Evolutionary conservation across 1,139 yeast genomes (phyloP), one percentile per base, ranked within the genome.

Genomic region (Blastobotrys illinoisensis): DNA sequence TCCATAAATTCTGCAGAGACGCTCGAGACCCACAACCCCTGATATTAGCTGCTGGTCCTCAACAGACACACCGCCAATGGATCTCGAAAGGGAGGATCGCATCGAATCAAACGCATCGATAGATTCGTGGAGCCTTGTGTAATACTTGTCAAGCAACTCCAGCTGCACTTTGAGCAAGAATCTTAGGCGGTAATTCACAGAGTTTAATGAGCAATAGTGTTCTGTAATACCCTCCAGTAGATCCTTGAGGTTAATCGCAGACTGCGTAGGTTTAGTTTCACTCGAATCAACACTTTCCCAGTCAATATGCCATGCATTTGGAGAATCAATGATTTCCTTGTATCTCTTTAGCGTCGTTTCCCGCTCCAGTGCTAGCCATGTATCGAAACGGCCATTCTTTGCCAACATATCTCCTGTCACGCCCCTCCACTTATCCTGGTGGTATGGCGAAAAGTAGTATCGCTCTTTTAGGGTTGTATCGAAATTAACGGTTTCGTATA

Each of bases 101-200:
- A 73, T 66, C 11, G 77, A 81, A 50, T 76, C 79, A 59, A 81
- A 75, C 6, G 78, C 77, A 54, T 74, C 71, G 53, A 78, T 73
- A 14, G 80, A 74, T 46, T 74, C 75, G 19, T 73, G 67, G 18
- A 89, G 67, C 28, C 79, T 74, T 3, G 77, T 78, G 55, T 77
- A 77, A 64, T 87, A 90, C 45, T 73, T 73, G 54, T 85, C 86
- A 21, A 89, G 67, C 47, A 90, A 67, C 32, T 76, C 76, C 50
- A 89, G 69, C 66, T 89, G 96, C 43, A 89, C 82, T 23, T 81
- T 82, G 9, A 88, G 80, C 24, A 88, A 79, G 55, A 85, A 85
- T 62, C 81, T 79, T 54, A 88, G 73, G 63, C 89, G 88, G 64
- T 80, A 85, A 55, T 81, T 81, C 46, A 81, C 79, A 23, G 87